These are phyloP conservation scores for Thalassiosira exigua DNA, from an alignment of 352 stramenopile genomes.

Conservation along the genomic window DNA sequence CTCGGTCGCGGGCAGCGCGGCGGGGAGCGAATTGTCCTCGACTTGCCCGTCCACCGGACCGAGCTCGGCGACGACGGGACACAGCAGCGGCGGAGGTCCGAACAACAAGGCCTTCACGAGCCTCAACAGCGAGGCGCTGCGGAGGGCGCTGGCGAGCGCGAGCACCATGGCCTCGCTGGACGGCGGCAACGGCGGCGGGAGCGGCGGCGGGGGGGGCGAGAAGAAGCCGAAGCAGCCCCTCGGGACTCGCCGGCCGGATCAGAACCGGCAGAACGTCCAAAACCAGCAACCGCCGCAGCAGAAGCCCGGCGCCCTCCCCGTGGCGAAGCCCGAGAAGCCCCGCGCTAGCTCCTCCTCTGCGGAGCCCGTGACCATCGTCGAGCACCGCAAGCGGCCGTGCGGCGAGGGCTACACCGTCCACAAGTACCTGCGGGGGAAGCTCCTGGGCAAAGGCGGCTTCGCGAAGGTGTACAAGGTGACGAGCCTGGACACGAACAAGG, in stretches of 20 bases:
- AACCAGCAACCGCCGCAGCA: background rate
- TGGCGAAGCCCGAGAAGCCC: background rate
- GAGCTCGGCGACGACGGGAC: background rate
- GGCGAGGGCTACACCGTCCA: slow-evolving; percentile 83
- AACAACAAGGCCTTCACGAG: slow-evolving; percentile 59
- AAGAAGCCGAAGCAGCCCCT: slow-evolving; percentile 18
- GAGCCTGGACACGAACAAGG: slow-evolving; percentile 90
- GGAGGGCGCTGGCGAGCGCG: slow-evolving; percentile 18
- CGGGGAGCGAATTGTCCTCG: background rate
- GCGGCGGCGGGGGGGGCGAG: background rate
- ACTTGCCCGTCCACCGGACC: background rate
- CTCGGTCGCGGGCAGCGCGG: background rate
- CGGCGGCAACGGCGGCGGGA: slow-evolving; percentile 6
- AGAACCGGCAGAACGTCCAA: slow-evolving; percentile 1
- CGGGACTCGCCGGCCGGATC: background rate
- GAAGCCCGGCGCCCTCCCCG: background rate
- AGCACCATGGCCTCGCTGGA: slow-evolving; percentile 14
- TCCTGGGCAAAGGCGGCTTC: slow-evolving; percentile 98
- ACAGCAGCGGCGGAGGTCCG: background rate
- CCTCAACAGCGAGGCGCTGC: slow-evolving; percentile 47
- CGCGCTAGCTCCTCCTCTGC: background rate
- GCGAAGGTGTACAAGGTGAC: slow-evolving; percentile 96
- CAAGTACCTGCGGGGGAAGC: slow-evolving; percentile 91
- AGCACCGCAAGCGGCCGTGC: slow-evolving; percentile 59
- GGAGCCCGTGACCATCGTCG: slow-evolving; percentile 53